Percentiles rank a stretch among this genome's conserved stretches.
Evolutionary conservation across 2,329 filamentous ascomycete genomes (phyloP).

Genomic region (Venturiaceae sp.): DNA sequence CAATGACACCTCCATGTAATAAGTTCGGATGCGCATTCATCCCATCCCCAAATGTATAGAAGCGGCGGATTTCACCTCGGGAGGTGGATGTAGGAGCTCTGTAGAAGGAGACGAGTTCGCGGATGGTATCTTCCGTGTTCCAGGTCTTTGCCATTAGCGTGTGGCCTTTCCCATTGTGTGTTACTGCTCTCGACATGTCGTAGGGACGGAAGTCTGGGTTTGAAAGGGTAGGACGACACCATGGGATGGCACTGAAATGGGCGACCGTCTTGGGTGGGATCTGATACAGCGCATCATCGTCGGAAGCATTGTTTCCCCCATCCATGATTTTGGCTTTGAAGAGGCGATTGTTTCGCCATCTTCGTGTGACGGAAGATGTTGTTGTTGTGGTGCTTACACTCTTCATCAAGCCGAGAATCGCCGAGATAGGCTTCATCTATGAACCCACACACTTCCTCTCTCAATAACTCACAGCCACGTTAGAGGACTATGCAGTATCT

Average conservation of each 20-base stretch:
- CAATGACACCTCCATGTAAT: constrained; percentile 9
- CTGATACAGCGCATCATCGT: neutral
- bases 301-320: neutral
- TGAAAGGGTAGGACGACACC: neutral
- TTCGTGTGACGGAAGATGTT: neutral
- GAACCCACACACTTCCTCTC: too few species aligned
- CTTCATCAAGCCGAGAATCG: neutral
- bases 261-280: neutral
- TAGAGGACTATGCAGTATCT: too few species aligned
- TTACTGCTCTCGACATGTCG: constrained; percentile 1
- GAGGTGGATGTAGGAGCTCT: neutral
- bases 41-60: constrained; percentile 8
- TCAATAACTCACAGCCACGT: too few species aligned
- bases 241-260: constrained; percentile 5
- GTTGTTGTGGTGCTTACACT: too few species aligned
- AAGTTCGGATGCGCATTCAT: constrained; percentile 8
- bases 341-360: neutral
- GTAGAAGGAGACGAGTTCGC: constrained; percentile 6
- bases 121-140: constrained; percentile 5
- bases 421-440: neutral
- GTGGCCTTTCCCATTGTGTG: constrained; percentile 4
- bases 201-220: constrained; percentile 2
- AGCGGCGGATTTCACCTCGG: constrained; percentile 7
- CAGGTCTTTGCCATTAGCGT: constrained; percentile 8
- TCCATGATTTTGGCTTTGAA: neutral